Evolutionary conservation across 257 asterid species (phyloP).

Genomic region (Fraxinus cuspidata): DNA sequence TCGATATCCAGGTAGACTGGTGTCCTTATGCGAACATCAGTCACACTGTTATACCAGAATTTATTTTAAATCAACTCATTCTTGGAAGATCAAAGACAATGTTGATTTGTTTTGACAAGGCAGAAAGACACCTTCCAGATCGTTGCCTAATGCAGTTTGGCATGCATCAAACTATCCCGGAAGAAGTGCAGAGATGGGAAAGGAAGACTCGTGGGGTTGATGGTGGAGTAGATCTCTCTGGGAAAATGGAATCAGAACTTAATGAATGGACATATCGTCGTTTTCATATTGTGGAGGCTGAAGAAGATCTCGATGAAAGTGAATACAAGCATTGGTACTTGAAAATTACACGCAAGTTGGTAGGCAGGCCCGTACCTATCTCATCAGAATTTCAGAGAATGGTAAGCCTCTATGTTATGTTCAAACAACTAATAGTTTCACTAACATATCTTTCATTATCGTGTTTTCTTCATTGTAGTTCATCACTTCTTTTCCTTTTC

Average conservation of each 20-base stretch:
- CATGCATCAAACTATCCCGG: constrained; percentile 78
- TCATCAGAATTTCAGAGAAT: constrained; percentile 87
- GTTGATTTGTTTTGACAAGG: constrained; percentile 94
- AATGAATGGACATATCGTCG: constrained; percentile 80
- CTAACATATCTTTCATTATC: neutral
- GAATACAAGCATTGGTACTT: constrained; percentile 86
- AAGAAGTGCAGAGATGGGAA: constrained; percentile 87
- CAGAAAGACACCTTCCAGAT: constrained; percentile 96
- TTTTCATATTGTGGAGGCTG: constrained; percentile 78
- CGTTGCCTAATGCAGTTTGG: constrained; percentile 93
- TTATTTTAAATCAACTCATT: constrained; percentile 69
- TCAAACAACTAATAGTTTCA: constrained; percentile 7
- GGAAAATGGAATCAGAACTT: constrained; percentile 87
- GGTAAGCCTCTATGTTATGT: constrained; percentile 47
- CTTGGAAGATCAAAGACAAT: constrained; percentile 94
- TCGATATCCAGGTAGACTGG: constrained; percentile 74
- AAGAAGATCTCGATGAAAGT: constrained; percentile 78
- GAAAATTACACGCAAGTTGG: constrained; percentile 69
- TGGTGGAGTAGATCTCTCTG: constrained; percentile 82
- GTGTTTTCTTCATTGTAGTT: neutral
- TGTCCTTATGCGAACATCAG: constrained; percentile 86
- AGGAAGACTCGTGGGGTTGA: constrained; percentile 98
- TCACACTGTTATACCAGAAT: constrained; percentile 79
- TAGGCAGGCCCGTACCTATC: constrained; percentile 85
- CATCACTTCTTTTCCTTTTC: neutral